Evolutionary conservation across 345 rosid genomes (phyloP), one percentile per base, ranked within the genome.

Genomic region (Eucalyptus albens): DNA sequence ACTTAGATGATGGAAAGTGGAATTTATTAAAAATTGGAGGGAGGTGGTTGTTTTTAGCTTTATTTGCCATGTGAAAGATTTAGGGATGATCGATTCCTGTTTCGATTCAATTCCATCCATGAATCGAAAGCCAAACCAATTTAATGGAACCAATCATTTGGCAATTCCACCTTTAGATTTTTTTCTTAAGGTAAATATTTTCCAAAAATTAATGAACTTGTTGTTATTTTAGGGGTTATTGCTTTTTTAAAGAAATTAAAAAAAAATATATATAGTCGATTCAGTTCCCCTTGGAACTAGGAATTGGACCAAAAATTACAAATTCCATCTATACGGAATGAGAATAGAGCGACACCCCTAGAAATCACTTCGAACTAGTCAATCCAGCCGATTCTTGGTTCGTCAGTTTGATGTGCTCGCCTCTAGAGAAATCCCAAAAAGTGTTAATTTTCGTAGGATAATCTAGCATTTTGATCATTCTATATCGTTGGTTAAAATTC

Each of bases 221-320:
- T 19, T 19, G 5, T 0, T 8, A 53, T 53, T 19, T 53, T 53
- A 53, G 11, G 2, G 0, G 8, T 53, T 53, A 53, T 53, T 53
- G 10, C 0, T 19, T 3, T 53, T 19, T 53, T 53, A 19, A 0
- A 53, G 1, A 3, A 53, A 53, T 1, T 8, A 1, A 0, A 6
- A 51, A 51, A 53, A 53, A 53, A 53, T 53, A 19, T n/a, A 19
- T 19, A 4, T 19, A 53, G 2, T 53, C 5, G 0, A 53, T 53
- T 53, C 0, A 53, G 4, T 3, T 53, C 0, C 11, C 10, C 0
- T 19, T 53, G 11, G 1, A 53, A 19, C 2, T 3, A 0, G 2
- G 56, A 53, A 19, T 53, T 53, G 0, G 5, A 19, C 5, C 4
- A 53, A 53, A 53, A 53, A 53, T 53, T 53, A 53, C 10, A 0